phyloP scores from a whole-genome alignment of 2,329 filamentous ascomycete species.

The Ophiostoma montium region DNA sequence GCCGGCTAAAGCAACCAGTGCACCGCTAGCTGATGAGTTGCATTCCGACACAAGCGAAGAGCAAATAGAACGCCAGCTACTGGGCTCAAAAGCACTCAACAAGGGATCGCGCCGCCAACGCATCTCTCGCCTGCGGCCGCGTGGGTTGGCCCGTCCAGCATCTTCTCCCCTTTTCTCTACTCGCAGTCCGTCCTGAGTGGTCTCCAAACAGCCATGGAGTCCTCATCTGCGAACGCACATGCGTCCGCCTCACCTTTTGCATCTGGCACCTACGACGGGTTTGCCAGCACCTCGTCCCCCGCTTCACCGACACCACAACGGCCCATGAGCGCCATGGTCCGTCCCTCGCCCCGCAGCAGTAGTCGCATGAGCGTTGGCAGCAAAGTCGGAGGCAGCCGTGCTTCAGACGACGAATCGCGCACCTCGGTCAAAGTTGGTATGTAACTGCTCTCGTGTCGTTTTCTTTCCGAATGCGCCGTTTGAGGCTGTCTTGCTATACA shows the following conservation, averaged over 20 bases:
- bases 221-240: background rate
- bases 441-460: conserved; percentile 25
- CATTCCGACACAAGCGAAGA: background rate
- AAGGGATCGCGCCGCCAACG: conserved; percentile 11
- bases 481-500: background rate
- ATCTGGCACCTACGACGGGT: background rate
- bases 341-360: conserved; percentile 56
- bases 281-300: conserved; percentile 23
- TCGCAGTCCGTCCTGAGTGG: background rate
- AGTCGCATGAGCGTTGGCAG: conserved; percentile 78
- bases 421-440: conserved; percentile 93
- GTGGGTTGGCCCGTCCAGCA: conserved; percentile 4
- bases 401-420: conserved; percentile 78
- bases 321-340: conserved; percentile 70
- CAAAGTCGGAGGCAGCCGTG: conserved; percentile 63
- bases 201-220: conserved; percentile 8
- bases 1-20: background rate
- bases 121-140: conserved; percentile 8
- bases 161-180: background rate
- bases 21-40: background rate
- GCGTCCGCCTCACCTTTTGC: conserved; percentile 1
- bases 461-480: background rate
- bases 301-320: conserved; percentile 52
- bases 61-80: background rate
- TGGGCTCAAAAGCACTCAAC: background rate